phyloP scores from a whole-genome alignment of 306 rosid species.

The Medicago truncatula region DNA sequence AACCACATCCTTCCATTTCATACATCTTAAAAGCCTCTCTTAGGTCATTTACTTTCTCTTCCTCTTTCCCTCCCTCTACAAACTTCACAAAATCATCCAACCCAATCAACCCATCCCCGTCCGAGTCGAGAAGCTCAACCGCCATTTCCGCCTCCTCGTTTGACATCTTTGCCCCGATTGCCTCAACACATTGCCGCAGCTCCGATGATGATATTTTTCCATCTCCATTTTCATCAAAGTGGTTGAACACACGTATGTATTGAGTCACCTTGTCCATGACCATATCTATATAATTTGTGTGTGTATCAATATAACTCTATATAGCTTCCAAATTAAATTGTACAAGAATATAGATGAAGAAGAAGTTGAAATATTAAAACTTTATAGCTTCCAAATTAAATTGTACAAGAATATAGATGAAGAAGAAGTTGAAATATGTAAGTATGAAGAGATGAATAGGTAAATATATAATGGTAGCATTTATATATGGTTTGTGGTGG shows the following conservation, averaged over 20 bases:
- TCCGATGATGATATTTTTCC: conserved; percentile 61
- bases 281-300: background rate
- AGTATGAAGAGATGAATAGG: background rate
- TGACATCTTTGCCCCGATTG: conserved; percentile 52
- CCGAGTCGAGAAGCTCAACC: conserved; percentile 54
- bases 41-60: conserved; percentile 63
- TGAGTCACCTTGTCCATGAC: conserved; percentile 52
- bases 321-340: background rate
- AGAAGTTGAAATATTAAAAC: background rate
- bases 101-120: conserved; percentile 64
- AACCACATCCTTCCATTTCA: conserved; percentile 67
- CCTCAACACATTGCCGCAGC: conserved; percentile 58
- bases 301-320: background rate
- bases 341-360: background rate
- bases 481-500: background rate
- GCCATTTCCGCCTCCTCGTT: conserved; percentile 51
- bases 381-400: background rate
- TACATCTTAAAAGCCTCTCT: conserved; percentile 77
- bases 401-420: background rate
- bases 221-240: conserved; percentile 67
- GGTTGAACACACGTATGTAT: conserved; percentile 59
- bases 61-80: conserved; percentile 68
- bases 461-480: background rate
- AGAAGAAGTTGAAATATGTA: background rate
- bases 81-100: conserved; percentile 67